Evolutionary conservation across 1,284 basidiomycete species (phyloP).

Genomic region (Sporisorium exsertum): DNA sequence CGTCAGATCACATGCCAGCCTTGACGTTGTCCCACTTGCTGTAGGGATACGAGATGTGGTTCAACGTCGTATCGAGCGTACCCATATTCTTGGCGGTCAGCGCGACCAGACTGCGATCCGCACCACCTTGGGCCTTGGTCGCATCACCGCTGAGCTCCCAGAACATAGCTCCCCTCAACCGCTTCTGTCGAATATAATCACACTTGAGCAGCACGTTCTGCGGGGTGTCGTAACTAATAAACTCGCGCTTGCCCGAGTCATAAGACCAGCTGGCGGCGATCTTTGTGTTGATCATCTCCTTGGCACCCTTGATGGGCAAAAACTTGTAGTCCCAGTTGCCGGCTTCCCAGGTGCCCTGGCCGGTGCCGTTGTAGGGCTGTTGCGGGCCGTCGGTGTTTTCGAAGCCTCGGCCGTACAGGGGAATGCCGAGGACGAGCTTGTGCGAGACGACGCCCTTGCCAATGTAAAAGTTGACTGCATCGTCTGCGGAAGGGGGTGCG

Average conservation of each 20-base stretch:
- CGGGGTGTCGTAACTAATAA: constrained; percentile 84
- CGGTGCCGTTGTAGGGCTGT: constrained; percentile 79
- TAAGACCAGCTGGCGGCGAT: constrained; percentile 79
- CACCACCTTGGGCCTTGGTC: constrained; percentile 42
- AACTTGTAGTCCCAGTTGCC: constrained; percentile 77
- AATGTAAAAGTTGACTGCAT: constrained; percentile 78
- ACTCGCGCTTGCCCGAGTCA: constrained; percentile 77
- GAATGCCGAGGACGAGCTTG: constrained; percentile 82
- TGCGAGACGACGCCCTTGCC: constrained; percentile 77
- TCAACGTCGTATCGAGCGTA: constrained; percentile 73
- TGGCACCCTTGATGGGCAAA: constrained; percentile 78
- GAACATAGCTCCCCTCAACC: constrained; percentile 82
- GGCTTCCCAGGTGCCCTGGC: constrained; percentile 77
- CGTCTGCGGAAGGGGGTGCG: constrained; percentile 73
- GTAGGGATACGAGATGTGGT: constrained; percentile 76
- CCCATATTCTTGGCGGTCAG: constrained; percentile 47
- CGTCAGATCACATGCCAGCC: constrained; percentile 10
- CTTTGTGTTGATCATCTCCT: constrained; percentile 79
- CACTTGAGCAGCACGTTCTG: constrained; percentile 79
- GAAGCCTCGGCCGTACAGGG: constrained; percentile 78
- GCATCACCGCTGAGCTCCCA: constrained; percentile 70
- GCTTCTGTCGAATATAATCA: constrained; percentile 78
- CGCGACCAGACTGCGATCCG: constrained; percentile 46
- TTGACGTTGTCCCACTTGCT: constrained; percentile 70
- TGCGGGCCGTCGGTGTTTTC: constrained; percentile 82